Evolutionary conservation across 192 early-diverging fungal species (phyloP), one percentile per base, ranked within the genome.

Genomic region (Coemansia erecta): DNA sequence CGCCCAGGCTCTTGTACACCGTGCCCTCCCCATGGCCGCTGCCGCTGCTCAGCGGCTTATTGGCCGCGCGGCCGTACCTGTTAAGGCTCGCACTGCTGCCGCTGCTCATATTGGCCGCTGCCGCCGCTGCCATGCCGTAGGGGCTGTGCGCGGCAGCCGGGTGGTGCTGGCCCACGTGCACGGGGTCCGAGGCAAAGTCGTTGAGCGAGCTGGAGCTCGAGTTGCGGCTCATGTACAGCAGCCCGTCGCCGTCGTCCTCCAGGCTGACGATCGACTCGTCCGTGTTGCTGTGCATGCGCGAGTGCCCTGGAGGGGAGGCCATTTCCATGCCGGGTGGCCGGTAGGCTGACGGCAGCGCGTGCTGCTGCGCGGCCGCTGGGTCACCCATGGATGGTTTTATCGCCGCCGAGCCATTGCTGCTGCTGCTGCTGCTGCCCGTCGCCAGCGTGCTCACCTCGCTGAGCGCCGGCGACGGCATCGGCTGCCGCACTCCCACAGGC

Each of bases 361-460:
- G n/a, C n/a, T n/a, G n/a, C n/a, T n/a, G n/a, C n/a, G n/a, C n/a
- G n/a, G n/a, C n/a, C n/a, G n/a, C n/a, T n/a, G n/a, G n/a, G n/a
- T n/a, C n/a, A n/a, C n/a, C n/a, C n/a, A n/a, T n/a, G n/a, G 28
- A 5, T 31, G 28, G 2, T 7, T 31, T 6, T 18, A 15, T 17
- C 1, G n/a, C 21, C 11, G 39, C 49, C 23, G 21, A 18, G 22
- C 28, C 23, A 23, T 41, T 2, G 54, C 35, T 0, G 4, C 37
- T 23, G 53, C 33, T 24, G 52, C 1, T 11, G 28, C 42, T 22
- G 56, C 17, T 44, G 63, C 52, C 8, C 28, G 26, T 9, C 17
- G 51, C 58, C 21, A 55, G 31, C 8, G 66, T 66, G 51, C 63
- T 69, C 3, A 58, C 50, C 51, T 76, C 66, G 56, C 67, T 76